A percentile compares a stretch with the other conserved stretches of the same genome.
These are phyloP conservation scores for Ceratobasidium sp. DNA, from an alignment of 1,284 basidiomycete genomes.

Conservation along the genomic window DNA sequence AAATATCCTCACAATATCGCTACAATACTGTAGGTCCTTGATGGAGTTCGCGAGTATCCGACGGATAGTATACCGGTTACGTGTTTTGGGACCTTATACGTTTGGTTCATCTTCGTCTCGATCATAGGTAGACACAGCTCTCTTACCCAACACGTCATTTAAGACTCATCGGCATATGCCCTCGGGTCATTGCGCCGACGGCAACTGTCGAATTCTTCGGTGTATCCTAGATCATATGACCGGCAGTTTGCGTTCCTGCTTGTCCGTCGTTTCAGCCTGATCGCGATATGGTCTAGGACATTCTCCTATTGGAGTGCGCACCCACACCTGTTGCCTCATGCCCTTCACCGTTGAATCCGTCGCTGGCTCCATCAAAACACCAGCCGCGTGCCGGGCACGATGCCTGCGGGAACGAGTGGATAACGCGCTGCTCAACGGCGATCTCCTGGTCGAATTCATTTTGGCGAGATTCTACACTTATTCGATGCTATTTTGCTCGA, in stretches of 20 bases:
- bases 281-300: constrained; percentile 34
- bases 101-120: constrained; percentile 30
- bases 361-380: constrained; percentile 16
- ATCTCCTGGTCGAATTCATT: constrained; percentile 33
- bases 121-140: constrained; percentile 14
- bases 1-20: neutral
- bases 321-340: constrained; percentile 34
- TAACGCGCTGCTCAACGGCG: constrained; percentile 31
- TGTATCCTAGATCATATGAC: constrained; percentile 42
- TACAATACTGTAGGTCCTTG: no score
- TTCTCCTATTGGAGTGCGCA: constrained; percentile 30
- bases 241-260: constrained; percentile 28
- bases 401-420: constrained; percentile 28
- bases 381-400: constrained; percentile 20
- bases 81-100: constrained; percentile 3
- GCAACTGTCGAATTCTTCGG: constrained; percentile 35
- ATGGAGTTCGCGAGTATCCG: constrained; percentile 11
- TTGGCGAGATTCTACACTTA: neutral
- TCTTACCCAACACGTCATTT: constrained; percentile 32
- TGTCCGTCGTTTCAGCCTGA: constrained; percentile 16
- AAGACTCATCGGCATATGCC: constrained; percentile 13
- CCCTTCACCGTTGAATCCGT: constrained; percentile 36
- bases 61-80: constrained; percentile 11
- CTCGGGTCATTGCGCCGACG: constrained; percentile 42
- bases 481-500: constrained; percentile 42